Percentiles rank a stretch among this genome's conserved stretches.
These are phyloP conservation scores for Penicillium paneum DNA, from an alignment of 2,329 filamentous ascomycete species.

Conservation along the genomic window DNA sequence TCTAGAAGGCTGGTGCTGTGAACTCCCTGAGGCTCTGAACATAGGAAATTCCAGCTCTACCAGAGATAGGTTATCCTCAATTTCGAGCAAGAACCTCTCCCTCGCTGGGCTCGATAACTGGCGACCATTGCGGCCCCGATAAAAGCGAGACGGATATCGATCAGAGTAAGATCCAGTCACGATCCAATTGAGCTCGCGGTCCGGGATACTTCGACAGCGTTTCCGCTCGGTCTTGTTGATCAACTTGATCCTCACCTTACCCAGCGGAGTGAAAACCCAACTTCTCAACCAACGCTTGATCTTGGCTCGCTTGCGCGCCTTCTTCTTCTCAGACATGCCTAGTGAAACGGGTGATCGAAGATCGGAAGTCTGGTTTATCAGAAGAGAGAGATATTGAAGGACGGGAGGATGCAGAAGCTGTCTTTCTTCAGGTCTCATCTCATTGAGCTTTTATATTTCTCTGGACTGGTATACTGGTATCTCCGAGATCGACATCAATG, in stretches of 20 bases:
- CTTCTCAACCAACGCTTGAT: conserved; percentile 2
- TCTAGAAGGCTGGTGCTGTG: neutral
- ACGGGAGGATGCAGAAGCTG: neutral
- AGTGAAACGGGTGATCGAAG: neutral
- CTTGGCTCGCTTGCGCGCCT: neutral
- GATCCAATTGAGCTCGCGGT: neutral
- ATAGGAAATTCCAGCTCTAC: neutral
- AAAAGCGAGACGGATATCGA: neutral
- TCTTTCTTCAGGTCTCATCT: neutral
- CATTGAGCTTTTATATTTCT: neutral
- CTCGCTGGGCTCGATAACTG: neutral
- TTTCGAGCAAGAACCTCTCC: neutral
- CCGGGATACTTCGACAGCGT: neutral
- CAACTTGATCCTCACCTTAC: neutral
- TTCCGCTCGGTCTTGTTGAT: neutral
- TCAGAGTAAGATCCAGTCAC: neutral
- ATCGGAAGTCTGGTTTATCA: neutral
- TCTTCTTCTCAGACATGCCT: neutral
- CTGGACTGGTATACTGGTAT: neutral
- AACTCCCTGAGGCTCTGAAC: too few species aligned
- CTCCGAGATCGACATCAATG: neutral
- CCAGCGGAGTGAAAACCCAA: neutral
- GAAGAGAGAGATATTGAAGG: neutral
- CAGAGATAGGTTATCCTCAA: neutral
- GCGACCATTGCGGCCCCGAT: neutral